Evolutionary conservation across 2,329 filamentous ascomycete species (phyloP).

Genomic region (Neonectria faginata): DNA sequence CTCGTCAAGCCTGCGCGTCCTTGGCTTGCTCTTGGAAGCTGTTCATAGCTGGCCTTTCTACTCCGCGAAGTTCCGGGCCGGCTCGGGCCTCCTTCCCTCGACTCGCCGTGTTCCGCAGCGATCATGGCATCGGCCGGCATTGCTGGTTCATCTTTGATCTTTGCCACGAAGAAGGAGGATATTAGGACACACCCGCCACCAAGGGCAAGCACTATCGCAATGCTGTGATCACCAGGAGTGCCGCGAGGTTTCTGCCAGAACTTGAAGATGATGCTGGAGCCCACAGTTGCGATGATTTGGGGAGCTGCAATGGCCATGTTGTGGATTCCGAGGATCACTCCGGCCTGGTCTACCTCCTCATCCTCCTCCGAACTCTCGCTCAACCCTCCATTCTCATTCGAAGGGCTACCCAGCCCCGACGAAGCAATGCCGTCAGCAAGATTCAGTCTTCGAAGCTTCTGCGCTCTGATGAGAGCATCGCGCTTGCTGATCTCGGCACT

Average conservation of each 20-base stretch:
- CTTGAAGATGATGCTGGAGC: constrained; percentile 86
- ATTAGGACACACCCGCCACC: constrained; percentile 83
- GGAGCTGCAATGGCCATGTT: constrained; percentile 94
- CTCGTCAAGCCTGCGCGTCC: constrained; percentile 61
- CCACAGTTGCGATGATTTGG: constrained; percentile 89
- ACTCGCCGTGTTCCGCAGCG: constrained; percentile 58
- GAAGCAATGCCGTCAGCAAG: constrained; percentile 24
- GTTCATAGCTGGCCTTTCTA: constrained; percentile 56
- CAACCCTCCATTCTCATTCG: constrained; percentile 27
- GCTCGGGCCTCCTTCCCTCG: constrained; percentile 47
- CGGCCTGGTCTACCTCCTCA: constrained; percentile 80
- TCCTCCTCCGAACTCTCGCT: constrained; percentile 54
- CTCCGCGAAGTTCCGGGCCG: constrained; percentile 44
- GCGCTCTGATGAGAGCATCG: constrained; percentile 68
- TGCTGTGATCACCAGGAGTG: constrained; percentile 84
- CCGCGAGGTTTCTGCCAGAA: constrained; percentile 89
- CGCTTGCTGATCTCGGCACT: constrained; percentile 89
- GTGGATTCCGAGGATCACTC: constrained; percentile 93
- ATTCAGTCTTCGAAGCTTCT: constrained; percentile 43
- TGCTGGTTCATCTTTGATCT: constrained; percentile 71
- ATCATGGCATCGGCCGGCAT: constrained; percentile 53
- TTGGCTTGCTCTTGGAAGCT: constrained; percentile 56
- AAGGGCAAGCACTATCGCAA: constrained; percentile 86
- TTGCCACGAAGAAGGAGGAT: constrained; percentile 78
- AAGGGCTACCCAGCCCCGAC: constrained; percentile 26